Evolutionary conservation across 352 stramenopile genomes (phyloP), one percentile per base, ranked within the genome.

Genomic region (Globisporangium nunn): DNA sequence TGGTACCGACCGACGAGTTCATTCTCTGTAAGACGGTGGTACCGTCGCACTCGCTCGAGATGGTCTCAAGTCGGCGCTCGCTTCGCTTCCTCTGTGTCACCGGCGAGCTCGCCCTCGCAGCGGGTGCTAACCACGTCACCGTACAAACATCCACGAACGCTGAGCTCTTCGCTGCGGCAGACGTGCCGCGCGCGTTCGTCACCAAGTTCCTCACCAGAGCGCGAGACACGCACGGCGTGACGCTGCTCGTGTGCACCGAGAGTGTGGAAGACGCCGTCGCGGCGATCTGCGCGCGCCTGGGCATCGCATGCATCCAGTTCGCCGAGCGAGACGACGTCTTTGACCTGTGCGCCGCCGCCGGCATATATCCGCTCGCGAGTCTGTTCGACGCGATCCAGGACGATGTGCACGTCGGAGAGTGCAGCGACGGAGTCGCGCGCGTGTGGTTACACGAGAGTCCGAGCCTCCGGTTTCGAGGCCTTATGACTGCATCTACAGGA

Each of bases 231-330:
- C 46, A 70, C 29, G 23, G 61, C 11, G 54, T 91, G 15, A 54
- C 66, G 10, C 57, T 93, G 17, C 1, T 93, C 4, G 54, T 91
- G 6, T 74, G 64, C 41, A 77, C 71, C 0, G 68, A 87, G 51
- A 63, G 59, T 4, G 54, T 87, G 10, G 66, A 78, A 6, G 68
- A 77, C 41, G 63, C 70, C 8, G 62, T 87, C 11, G 68, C 74
- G 2, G 69, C 71, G 7, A 58, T 61, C 1, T 91, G 78, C 57
- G 71, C 64, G 10, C 67, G 62, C 1, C 63, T 80, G 1, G 56
- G 52, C 11, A 78, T 91, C 28, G 77, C 75, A 15, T 91, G 80
- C 40, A 68, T 91, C 7, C 75, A 88, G 49, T 75, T 75, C 41
- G 72, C 67, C 3, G 82, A 89, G 40, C 54, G 59, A 7, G 65